A percentile compares a stretch with the other conserved stretches of the same genome.
Evolutionary conservation across 352 stramenopile species (phyloP).

Genomic region (Pythium aphanidermatum): DNA sequence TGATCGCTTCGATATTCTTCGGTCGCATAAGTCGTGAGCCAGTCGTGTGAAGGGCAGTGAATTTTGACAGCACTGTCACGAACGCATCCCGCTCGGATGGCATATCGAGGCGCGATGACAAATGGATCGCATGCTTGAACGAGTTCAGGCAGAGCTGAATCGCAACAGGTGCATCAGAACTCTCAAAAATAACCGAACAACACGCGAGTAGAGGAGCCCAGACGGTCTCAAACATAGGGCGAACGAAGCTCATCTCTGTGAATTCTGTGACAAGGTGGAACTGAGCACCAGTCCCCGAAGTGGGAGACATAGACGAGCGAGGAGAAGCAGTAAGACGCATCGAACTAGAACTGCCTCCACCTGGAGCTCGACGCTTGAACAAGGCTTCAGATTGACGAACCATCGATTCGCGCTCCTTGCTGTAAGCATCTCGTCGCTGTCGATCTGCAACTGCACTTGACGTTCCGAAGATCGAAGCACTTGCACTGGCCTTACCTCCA

Average conservation of each 20-base stretch:
- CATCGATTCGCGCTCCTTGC: constrained; percentile 81
- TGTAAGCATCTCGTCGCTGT: constrained; percentile 74
- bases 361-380: constrained; percentile 59
- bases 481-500: constrained; percentile 22
- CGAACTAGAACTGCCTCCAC: constrained; percentile 16
- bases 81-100: constrained; percentile 93
- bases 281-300: constrained; percentile 10
- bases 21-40: constrained; percentile 91
- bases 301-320: constrained; percentile 3
- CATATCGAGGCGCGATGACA: constrained; percentile 87
- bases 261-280: constrained; percentile 68
- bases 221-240: constrained; percentile 98
- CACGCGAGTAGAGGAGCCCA: constrained; percentile 96
- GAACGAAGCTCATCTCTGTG: constrained; percentile 71
- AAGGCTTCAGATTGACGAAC: constrained; percentile 70
- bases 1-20: constrained; percentile 98
- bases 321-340: constrained; percentile 13
- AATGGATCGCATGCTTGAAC: constrained; percentile 93
- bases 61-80: constrained; percentile 95
- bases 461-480: constrained; percentile 54
- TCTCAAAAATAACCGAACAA: constrained; percentile 97
- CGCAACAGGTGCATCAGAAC: constrained; percentile 86
- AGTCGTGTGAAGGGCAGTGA: constrained; percentile 92
- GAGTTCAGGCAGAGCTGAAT: constrained; percentile 94
- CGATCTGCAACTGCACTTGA: constrained; percentile 51